Conservation (phyloP, 768 basidiomycete genomes). For the Leccinum olivaceopallidum region DNA sequence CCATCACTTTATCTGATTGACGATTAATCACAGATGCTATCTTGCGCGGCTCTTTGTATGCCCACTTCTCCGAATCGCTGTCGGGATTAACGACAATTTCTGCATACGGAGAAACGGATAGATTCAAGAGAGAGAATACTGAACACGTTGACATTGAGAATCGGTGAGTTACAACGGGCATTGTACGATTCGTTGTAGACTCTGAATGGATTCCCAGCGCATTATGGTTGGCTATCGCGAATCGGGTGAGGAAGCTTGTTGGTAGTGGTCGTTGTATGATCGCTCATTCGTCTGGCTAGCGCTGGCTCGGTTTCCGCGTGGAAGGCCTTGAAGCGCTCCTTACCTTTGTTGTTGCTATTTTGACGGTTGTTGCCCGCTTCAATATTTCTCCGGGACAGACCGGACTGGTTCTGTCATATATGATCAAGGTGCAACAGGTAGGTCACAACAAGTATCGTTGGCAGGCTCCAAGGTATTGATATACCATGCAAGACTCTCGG, state of each 20-base stretch:
- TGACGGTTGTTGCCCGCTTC: conserved; percentile 74
- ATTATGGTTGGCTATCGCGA: conserved; percentile 83
- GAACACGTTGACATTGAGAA: conserved; percentile 83
- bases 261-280: not conserved
- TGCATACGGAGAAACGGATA: conserved; percentile 76
- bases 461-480: conserved; percentile 2
- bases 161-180: conserved; percentile 42
- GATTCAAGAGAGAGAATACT: conserved; percentile 78
- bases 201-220: conserved; percentile 43
- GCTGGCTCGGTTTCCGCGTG: conserved; percentile 90
- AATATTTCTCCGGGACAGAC: conserved; percentile 79
- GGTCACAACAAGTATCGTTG: conserved; percentile 18
- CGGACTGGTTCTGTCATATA: conserved; percentile 75
- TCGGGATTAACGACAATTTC: conserved; percentile 86
- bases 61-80: conserved; percentile 90
- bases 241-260: conserved; percentile 51
- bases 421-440: conserved; percentile 76
- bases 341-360: conserved; percentile 76
- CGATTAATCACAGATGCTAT: conserved; percentile 58
- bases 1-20: not conserved
- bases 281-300: conserved; percentile 34
- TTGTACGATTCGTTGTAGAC: not conserved
- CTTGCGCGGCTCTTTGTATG: conserved; percentile 83
- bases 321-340: conserved; percentile 76
- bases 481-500: conserved; percentile 51